Conservation (phyloP, 2,329 filamentous ascomycete genomes). For the Apiospora malaysiana region DNA sequence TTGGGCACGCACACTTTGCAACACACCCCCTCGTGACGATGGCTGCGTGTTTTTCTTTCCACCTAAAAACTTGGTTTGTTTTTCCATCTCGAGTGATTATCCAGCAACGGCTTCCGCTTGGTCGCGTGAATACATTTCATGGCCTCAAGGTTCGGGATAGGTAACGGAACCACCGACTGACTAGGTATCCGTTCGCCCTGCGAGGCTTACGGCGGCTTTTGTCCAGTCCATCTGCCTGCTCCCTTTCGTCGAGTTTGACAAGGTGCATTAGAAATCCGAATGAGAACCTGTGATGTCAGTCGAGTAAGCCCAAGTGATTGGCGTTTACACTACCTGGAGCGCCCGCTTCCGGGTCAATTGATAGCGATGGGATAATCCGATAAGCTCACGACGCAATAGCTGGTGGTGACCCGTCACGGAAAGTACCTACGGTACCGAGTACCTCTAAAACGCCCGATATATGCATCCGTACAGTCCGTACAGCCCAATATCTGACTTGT, state of each 20-base stretch:
- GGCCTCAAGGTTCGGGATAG: background rate
- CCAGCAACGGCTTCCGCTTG: background rate
- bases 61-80: background rate
- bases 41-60: background rate
- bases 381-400: too few relatives aligned
- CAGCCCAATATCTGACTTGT: too few relatives aligned
- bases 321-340: background rate
- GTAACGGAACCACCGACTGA: background rate
- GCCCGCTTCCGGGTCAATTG: background rate
- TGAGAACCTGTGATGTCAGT: background rate
- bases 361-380: background rate
- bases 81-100: background rate
- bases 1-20: conserved; percentile 16
- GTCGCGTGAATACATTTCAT: background rate
- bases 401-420: too few relatives aligned
- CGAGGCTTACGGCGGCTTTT: background rate
- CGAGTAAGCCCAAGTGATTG: background rate
- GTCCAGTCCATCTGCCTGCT: background rate
- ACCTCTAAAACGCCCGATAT: too few relatives aligned
- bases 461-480: too few relatives aligned
- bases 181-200: background rate
- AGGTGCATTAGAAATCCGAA: background rate
- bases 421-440: too few relatives aligned
- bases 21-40: conserved; percentile 4
- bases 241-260: background rate